phyloP scores from a whole-genome alignment of 1,139 yeast genomes.

The Taiozyma onychis region DNA sequence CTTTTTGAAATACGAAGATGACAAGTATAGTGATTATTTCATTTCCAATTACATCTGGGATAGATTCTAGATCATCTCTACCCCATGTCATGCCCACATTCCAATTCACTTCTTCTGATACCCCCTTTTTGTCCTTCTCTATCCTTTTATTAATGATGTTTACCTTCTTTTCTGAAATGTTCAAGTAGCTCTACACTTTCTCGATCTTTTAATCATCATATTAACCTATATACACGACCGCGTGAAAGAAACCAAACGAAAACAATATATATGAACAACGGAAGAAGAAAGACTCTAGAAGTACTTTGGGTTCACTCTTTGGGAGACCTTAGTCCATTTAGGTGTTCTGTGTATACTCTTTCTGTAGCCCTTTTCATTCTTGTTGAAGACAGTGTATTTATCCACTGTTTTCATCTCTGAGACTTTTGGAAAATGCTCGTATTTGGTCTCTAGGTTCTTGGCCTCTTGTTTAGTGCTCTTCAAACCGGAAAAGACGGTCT shows the following conservation, averaged over 20 bases:
- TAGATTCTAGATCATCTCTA: conserved; percentile 26
- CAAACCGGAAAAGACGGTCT: conserved; percentile 62
- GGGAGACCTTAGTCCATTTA: conserved; percentile 82
- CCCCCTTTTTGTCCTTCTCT: neutral
- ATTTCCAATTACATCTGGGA: conserved; percentile 74
- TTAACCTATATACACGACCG: neutral
- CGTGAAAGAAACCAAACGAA: neutral
- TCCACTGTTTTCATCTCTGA: conserved; percentile 72
- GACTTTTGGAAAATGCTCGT: conserved; percentile 63
- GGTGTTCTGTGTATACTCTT: conserved; percentile 85
- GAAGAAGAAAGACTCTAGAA: conserved; percentile 35
- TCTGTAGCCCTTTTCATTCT: conserved; percentile 71
- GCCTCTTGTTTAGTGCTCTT: conserved; percentile 23
- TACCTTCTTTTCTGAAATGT: neutral
- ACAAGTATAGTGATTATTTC: conserved; percentile 56
- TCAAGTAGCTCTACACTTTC: neutral
- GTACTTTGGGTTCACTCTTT: conserved; percentile 75
- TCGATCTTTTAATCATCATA: neutral
- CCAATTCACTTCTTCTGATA: neutral
- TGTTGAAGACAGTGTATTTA: conserved; percentile 84
- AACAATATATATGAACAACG: neutral
- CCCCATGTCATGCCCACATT: neutral
- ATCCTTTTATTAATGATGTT: neutral
- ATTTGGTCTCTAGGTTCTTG: conserved; percentile 22
- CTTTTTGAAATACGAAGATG: conserved; percentile 46